Evolutionary conservation across 768 basidiomycete species (phyloP), one percentile per base, ranked within the genome.

Genomic region (Chalciporus pseudorubinellus): DNA sequence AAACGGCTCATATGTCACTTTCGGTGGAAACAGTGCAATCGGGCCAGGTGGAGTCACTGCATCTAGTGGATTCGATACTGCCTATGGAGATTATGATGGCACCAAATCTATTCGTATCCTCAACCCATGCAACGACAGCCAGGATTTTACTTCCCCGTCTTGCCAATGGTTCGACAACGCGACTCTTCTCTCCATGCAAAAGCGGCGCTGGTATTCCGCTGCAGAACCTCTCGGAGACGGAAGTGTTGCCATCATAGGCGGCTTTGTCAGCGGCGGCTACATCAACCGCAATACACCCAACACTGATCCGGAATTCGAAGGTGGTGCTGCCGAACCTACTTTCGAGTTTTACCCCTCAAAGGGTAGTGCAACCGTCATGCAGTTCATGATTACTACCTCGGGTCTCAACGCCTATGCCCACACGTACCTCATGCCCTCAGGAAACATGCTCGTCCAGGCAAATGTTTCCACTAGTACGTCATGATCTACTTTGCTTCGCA

Each of bases 1-100:
- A 10, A 90, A 90, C 53, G 87, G 87, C 33, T 88, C 87, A 1
- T 91, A 74, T 52, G 79, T 74, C 10, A 81, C 87, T 0, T 85
- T 91, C 56, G 89, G 89, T 54, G 89, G 90, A 7, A 92, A 92
- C 60, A 79, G 80, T 21, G 89, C 89, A 14, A 73, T 91, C 16
- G 83, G 81, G 20, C 81, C 78, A 4, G 81, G 82, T 26, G 90
- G 87, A 29, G 72, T 72, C 47, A 73, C 81, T 22, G 80, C n/a
- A n/a, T 72, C 78, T 6, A 81, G 77, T 18, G 60, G 69, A 1
- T 89, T 74, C 72, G 87, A 89, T 59, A 70, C 84, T 36, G 74
- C 72, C 10, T 95, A 91, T 68, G 71, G 83, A 48, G 86, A 95
- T 66, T 90, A 82, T 53, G 91, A 93, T 61, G 92, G 95, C 44